These are phyloP conservation scores for Penicillium sp. DNA, from an alignment of 2,329 filamentous ascomycete genomes.

Conservation along the genomic window DNA sequence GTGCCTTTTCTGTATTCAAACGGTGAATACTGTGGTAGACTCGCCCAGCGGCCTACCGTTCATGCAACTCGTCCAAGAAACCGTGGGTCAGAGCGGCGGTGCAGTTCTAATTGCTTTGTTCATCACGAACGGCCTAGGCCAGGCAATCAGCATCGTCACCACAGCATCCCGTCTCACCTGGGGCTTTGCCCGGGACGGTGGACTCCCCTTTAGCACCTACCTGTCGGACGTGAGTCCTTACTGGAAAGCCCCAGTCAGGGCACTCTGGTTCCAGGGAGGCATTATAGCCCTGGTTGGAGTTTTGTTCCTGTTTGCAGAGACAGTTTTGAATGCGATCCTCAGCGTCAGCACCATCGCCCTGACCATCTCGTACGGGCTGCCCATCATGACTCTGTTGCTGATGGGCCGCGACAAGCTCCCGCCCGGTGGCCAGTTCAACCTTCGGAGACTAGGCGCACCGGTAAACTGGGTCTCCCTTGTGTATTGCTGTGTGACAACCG, in stretches of 20 bases:
- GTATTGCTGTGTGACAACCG: constrained; percentile 45
- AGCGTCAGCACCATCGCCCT: constrained; percentile 50
- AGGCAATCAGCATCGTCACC: constrained; percentile 45
- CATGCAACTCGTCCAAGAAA: constrained; percentile 40
- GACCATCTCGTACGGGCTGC: constrained; percentile 45
- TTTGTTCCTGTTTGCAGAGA: constrained; percentile 47
- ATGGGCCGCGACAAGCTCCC: constrained; percentile 48
- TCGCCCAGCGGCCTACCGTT: constrained; percentile 38
- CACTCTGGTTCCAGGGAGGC: constrained; percentile 45
- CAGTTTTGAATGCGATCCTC: constrained; percentile 46
- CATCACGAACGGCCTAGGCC: constrained; percentile 48
- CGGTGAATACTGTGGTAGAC: constrained; percentile 36
- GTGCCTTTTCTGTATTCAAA: constrained; percentile 45
- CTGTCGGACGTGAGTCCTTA: constrained; percentile 37
- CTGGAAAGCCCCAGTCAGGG: constrained; percentile 47
- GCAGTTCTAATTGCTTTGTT: constrained; percentile 47
- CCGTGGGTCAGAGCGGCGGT: constrained; percentile 33
- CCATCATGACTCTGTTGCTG: constrained; percentile 42
- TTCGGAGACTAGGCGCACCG: constrained; percentile 38
- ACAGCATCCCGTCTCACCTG: constrained; percentile 46
- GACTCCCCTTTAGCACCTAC: constrained; percentile 39
- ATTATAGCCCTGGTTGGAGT: constrained; percentile 44
- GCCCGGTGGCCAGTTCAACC: constrained; percentile 33
- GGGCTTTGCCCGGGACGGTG: constrained; percentile 48
- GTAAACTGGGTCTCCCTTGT: constrained; percentile 43